Base-by-base conservation (phyloP, 75 land plant genomes). In the Ceratopteris richardii region DNA sequence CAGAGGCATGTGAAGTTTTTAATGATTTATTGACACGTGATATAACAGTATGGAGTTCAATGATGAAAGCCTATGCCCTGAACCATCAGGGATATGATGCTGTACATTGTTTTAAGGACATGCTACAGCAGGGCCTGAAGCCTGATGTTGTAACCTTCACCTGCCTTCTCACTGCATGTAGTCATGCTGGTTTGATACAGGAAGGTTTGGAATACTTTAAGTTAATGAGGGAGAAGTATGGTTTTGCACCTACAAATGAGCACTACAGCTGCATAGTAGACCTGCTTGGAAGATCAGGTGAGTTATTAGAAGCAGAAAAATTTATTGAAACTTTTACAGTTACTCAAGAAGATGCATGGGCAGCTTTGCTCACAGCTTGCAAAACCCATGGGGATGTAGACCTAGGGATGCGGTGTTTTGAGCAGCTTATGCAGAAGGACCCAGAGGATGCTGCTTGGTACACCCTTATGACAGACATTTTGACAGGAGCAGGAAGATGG, bases 331-430 rank as follows among this genome's bases (percentile, higher is more conserved):
- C 18, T 14, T 18, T 46, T n/a, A 3, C 22, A 6, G 13, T 17
- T 5, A 3, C 50, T 18, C 3, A 5, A 18, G 50, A 18, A 46
- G 67, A 57, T 56, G 73, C 67, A 0, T 80, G 83, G 88, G 76
- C 80, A 42, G 67, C 78, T 20, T 43, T 84, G 60, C 76, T 84
- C 29, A 77, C 78, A 51, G 83, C 88, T 67, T 84, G 88, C 65
- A 77, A 55, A 77, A 72, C 61, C 42, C 88, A 84, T 58, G 75
- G 82, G 23, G 47, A 80, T 21, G 57, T 39, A 11, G 46, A 65
- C 10, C 48, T 80, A 19, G 88, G 84, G 21, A 56, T 40, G 12
- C 18, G 75, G 31, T 80, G 71, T 42, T 64, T 83, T n/a, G 60
- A 77, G 22, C 61, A 36, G 43, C 47, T 77, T 30, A 67, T 77